These are phyloP conservation scores for Cyberlindnera nakhonratchasimensis DNA, from an alignment of 805 yeast genomes.

Conservation along the genomic window DNA sequence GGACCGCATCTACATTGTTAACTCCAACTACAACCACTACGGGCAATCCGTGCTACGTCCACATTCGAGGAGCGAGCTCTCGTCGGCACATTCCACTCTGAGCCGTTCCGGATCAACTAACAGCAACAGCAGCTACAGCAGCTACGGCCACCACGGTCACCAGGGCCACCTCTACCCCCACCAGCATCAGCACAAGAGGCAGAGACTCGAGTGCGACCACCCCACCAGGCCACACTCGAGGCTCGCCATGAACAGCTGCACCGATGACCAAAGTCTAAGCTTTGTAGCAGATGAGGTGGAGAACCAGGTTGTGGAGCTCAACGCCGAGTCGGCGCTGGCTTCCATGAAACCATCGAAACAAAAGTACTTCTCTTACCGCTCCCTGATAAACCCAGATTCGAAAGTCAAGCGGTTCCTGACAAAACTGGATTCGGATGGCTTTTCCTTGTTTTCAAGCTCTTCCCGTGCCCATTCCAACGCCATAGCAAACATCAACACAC, in stretches of 20 bases:
- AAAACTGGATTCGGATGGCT: conserved; percentile 31
- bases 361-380: conserved; percentile 18
- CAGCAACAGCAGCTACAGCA: no score
- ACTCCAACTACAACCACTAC: conserved; percentile 35
- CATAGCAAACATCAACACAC: conserved; percentile 25
- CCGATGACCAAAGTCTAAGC: neutral
- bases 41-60: conserved; percentile 33
- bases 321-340: no score
- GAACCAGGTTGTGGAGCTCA: conserved; percentile 6
- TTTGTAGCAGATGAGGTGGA: conserved; percentile 4
- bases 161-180: no score
- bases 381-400: conserved; percentile 20
- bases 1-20: conserved; percentile 31
- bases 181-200: conserved; percentile 2
- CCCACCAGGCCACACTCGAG: neutral
- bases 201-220: neutral
- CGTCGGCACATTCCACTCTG: neutral
- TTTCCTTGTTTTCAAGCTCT: conserved; percentile 30
- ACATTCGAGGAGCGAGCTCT: neutral
- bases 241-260: neutral
- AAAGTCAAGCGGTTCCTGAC: conserved; percentile 27
- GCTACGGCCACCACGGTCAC: no score
- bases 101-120: conserved; percentile 3
- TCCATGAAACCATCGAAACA: neutral
- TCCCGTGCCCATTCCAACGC: conserved; percentile 11